Evolutionary conservation across 2,329 filamentous ascomycete genomes (phyloP).

Genomic region (Ascochyta rabiei): DNA sequence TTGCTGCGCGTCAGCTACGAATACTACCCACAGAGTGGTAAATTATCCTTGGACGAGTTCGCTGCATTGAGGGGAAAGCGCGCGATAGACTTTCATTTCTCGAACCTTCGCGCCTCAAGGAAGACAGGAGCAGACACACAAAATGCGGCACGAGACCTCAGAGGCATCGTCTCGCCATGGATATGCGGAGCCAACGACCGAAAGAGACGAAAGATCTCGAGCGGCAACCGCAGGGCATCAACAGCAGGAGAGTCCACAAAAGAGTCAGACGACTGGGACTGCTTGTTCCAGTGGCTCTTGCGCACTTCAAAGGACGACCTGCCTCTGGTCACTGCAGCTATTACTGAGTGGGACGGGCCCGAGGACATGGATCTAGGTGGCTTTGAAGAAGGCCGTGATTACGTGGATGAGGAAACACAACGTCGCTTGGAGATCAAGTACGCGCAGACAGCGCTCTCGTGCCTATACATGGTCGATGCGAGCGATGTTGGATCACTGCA

Average conservation of each 20-base stretch:
- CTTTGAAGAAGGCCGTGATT: slow-evolving; percentile 57
- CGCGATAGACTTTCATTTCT: slow-evolving; percentile 66
- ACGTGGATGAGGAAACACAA: slow-evolving; percentile 66
- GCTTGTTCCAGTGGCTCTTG: slow-evolving; percentile 71
- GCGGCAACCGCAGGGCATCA: slow-evolving; percentile 31
- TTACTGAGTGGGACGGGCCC: slow-evolving; percentile 77
- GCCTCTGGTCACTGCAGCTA: slow-evolving; percentile 64
- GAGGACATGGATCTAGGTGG: slow-evolving; percentile 71
- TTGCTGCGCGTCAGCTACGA: slow-evolving; percentile 71
- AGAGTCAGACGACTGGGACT: slow-evolving; percentile 66
- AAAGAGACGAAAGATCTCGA: slow-evolving; percentile 55
- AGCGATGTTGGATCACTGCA: slow-evolving; percentile 63
- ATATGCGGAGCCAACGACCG: slow-evolving; percentile 69
- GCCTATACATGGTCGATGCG: slow-evolving; percentile 70
- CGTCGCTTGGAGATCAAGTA: slow-evolving; percentile 68
- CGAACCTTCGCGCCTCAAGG: slow-evolving; percentile 26
- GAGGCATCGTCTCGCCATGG: slow-evolving; percentile 75
- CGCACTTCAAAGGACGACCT: slow-evolving; percentile 65
- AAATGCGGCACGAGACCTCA: slow-evolving; percentile 67
- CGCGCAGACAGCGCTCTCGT: slow-evolving; percentile 70
- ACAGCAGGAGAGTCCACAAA: slow-evolving; percentile 44
- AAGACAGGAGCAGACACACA: slow-evolving; percentile 27
- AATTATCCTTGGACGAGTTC: slow-evolving; percentile 67
- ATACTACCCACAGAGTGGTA: slow-evolving; percentile 65
- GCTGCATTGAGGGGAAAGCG: slow-evolving; percentile 64